Percentiles rank a stretch among this genome's conserved stretches.
Conservation (phyloP, 169 alveolate species). For the Plasmodium gonderi region DNA sequence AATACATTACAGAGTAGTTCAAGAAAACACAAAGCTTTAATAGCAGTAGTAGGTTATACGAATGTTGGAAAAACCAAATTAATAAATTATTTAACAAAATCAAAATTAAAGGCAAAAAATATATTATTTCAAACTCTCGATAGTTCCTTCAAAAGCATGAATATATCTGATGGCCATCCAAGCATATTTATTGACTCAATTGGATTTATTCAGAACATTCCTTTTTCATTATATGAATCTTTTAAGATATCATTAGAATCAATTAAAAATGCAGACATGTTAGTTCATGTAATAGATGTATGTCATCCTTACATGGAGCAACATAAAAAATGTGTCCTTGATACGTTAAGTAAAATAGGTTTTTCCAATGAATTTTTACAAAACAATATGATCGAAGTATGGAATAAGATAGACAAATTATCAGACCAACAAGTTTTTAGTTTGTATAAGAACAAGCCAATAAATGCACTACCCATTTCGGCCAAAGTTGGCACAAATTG, state of each 20-base stretch:
- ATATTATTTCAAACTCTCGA: constrained; percentile 88
- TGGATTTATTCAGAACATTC: constrained; percentile 92
- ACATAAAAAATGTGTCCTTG: constrained; percentile 86
- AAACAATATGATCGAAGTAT: constrained; percentile 89
- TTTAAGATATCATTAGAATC: constrained; percentile 90
- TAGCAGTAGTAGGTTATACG: constrained; percentile 93
- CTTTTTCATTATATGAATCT: constrained; percentile 90
- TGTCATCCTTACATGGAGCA: constrained; percentile 85
- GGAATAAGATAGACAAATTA: constrained; percentile 93
- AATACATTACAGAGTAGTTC: constrained; percentile 63
- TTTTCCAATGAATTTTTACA: constrained; percentile 80
- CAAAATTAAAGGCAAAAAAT: constrained; percentile 87
- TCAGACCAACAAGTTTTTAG: constrained; percentile 42
- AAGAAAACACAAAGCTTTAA: constrained; percentile 76
- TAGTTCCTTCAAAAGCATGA: constrained; percentile 68
- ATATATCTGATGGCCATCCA: constrained; percentile 83
- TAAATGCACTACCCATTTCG: constrained; percentile 58
- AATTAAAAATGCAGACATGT: constrained; percentile 88
- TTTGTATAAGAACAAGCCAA: constrained; percentile 59
- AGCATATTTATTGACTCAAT: constrained; percentile 90
- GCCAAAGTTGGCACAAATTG: constrained; percentile 62
- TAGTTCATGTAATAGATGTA: constrained; percentile 88
- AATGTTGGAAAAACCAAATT: constrained; percentile 93
- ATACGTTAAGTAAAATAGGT: constrained; percentile 87
- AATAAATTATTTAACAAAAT: constrained; percentile 87